These are phyloP conservation scores for Tylopilus orsonianus DNA, from an alignment of 1,284 basidiomycete genomes.

Conservation along the genomic window DNA sequence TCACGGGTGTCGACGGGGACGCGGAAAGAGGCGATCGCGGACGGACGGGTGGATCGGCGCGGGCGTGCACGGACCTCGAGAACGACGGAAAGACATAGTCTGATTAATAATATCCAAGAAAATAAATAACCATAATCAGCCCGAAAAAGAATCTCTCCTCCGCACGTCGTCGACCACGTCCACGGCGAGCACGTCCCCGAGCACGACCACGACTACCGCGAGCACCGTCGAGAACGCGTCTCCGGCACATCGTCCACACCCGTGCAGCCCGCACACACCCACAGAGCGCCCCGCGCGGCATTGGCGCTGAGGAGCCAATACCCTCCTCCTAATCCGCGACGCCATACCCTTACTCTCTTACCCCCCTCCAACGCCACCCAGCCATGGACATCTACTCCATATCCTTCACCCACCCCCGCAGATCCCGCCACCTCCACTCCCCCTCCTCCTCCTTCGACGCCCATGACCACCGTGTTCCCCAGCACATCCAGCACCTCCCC, in stretches of 20 bases:
- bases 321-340: constrained; percentile 27
- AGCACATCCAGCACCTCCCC: constrained; percentile 37
- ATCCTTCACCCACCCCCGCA: constrained; percentile 84
- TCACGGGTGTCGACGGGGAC: constrained; percentile 58
- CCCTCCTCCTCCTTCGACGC: constrained; percentile 65
- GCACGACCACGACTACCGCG: constrained; percentile 23
- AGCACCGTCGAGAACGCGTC: constrained; percentile 26
- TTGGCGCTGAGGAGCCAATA: constrained; percentile 28
- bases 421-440: constrained; percentile 60
- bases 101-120: constrained; percentile 13
- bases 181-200: too few relatives aligned
- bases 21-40: constrained; percentile 36
- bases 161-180: constrained; percentile 20
- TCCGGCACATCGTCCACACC: constrained; percentile 5
- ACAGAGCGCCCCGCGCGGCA: constrained; percentile 3
- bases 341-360: constrained; percentile 14
- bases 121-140: constrained; percentile 12
- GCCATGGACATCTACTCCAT: constrained; percentile 92
- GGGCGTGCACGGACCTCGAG: constrained; percentile 26
- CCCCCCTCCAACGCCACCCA: constrained; percentile 7
- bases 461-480: constrained; percentile 48
- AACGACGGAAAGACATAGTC: constrained; percentile 14
- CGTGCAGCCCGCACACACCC: constrained; percentile 1
- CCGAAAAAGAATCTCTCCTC: constrained; percentile 25
- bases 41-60: constrained; percentile 68